Evolutionary conservation across 1,284 basidiomycete species (phyloP), one percentile per base, ranked within the genome.

Genomic region (Earliella scabrosa): DNA sequence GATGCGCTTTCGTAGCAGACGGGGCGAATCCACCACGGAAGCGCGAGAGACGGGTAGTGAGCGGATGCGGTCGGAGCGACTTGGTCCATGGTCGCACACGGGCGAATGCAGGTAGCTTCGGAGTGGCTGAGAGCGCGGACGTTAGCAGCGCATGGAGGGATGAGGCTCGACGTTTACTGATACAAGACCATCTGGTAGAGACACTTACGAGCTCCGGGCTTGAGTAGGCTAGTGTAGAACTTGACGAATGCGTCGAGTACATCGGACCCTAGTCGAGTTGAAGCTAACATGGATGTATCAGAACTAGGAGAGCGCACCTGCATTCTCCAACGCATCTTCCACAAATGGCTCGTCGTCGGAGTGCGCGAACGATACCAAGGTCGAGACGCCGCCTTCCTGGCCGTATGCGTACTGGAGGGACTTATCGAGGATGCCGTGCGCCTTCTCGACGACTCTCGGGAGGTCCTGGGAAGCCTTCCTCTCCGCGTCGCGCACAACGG

Each of bases 341-440:
- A 73, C 55, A 3, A 71, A 52, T 4, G 71, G 66, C 13, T 56
- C 52, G 6, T 53, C 56, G 23, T 68, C 61, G 2, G 60, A 61
- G 50, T 77, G 73, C 2, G 75, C 73, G 54, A 72, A 76, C 1
- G 73, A 74, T 4, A 65, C 65, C 27, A 75, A 49, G 47, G 60
- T 66, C 51, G 63, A 64, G 20, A 61, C 50, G 45, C 65, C 60
- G 9, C 34, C 56, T 5, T 59, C 60, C 21, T 40, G 36, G n/a
- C 52, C 57, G 47, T 70, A 69, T 2, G 65, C 63, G 41, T 61
- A 46, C 21, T 48, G 29, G 18, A 71, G 44, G 10, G 54, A 66
- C 6, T 51, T 35, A 41, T 64, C 63, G 27, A 67, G 45, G 10
- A 68, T 14, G 1, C 45, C 49, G 10, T 71, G 63, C n/a, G 74